A percentile compares a stretch with the other conserved stretches of the same genome.
Conservation (phyloP, 2,329 filamentous ascomycete species). For the Emmonsia crescens region DNA sequence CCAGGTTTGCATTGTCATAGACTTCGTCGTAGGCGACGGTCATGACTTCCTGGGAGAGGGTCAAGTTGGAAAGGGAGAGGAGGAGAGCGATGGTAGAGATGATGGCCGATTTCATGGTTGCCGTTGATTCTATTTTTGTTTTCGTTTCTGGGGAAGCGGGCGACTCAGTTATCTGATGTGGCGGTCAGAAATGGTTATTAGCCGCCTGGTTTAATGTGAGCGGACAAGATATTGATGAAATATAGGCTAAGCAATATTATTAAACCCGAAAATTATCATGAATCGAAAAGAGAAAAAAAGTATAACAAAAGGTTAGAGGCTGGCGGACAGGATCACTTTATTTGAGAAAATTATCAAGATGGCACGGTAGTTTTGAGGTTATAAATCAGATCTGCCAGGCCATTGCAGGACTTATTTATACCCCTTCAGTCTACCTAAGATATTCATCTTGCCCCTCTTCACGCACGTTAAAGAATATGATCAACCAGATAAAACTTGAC, state of each 20-base stretch:
- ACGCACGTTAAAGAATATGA: background rate
- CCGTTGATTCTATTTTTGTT: background rate
- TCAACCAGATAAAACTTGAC: background rate
- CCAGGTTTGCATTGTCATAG: slow-evolving; percentile 53
- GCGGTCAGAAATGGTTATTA: background rate
- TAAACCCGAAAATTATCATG: background rate
- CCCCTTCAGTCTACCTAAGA: background rate
- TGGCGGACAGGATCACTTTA: background rate
- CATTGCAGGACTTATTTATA: background rate
- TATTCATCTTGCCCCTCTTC: background rate
- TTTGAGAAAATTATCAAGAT: background rate
- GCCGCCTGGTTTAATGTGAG: background rate
- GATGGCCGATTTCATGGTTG: background rate
- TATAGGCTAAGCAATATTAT: background rate
- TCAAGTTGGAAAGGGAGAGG: background rate
- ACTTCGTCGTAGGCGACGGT: slow-evolving; percentile 59
- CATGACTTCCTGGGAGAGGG: slow-evolving; percentile 15
- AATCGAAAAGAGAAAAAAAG: background rate
- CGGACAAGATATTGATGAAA: background rate
- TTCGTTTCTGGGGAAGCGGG: background rate
- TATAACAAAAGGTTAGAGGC: background rate
- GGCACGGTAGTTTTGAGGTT: too few species aligned
- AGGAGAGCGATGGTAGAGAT: background rate
- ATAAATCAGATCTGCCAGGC: background rate
- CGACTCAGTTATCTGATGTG: background rate